phyloP scores from a whole-genome alignment of 495 filamentous ascomycete species.

The Penicillium roqueforti region DNA sequence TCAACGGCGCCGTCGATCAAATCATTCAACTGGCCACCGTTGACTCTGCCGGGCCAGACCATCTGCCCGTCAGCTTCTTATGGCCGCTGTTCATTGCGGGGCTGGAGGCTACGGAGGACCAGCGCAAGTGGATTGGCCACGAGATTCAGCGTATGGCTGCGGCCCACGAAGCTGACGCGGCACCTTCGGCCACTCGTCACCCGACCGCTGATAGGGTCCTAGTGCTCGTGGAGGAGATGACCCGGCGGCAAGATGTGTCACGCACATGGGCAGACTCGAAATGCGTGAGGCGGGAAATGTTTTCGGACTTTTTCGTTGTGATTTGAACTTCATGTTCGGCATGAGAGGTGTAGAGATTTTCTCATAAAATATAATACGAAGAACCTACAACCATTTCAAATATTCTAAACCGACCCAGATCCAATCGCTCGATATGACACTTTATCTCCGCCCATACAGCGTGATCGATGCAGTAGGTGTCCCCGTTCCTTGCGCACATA shows the following conservation, averaged over 20 bases:
- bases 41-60: constrained; percentile 19
- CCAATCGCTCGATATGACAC: constrained; percentile 3
- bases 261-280: constrained; percentile 40
- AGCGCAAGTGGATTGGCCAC: constrained; percentile 35
- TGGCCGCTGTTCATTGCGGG: constrained; percentile 41
- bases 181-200: constrained; percentile 19
- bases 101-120: constrained; percentile 33
- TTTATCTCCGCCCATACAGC: constrained; percentile 29
- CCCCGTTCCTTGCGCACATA: constrained; percentile 51
- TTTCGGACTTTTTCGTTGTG: constrained; percentile 36
- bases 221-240: constrained; percentile 38
- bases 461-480: constrained; percentile 54
- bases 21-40: constrained; percentile 38
- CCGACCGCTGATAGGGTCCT: constrained; percentile 33
- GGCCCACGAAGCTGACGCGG: constrained; percentile 1
- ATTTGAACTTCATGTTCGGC: constrained; percentile 20
- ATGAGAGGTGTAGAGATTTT: background rate
- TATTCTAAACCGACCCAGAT: background rate
- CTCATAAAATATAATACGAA: background rate
- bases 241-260: constrained; percentile 35
- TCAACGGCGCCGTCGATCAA: constrained; percentile 37
- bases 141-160: constrained; percentile 36
- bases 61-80: constrained; percentile 33
- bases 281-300: constrained; percentile 36
- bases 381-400: background rate